Base-by-base conservation (phyloP, 2,329 filamentous ascomycete genomes). In the Epichloe brachyelytri region DNA sequence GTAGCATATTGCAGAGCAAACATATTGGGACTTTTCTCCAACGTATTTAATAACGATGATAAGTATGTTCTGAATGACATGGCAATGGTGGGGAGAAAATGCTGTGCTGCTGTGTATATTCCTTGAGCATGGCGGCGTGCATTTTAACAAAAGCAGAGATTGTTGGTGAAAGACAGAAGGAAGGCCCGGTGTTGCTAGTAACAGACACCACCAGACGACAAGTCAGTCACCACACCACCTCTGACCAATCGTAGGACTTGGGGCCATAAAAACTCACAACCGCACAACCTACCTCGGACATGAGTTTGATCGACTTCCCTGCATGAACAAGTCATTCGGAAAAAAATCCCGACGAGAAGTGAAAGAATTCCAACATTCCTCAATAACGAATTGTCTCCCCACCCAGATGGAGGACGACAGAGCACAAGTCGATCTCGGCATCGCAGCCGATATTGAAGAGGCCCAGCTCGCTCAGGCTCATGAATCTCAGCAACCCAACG, bases 331-430 rank as follows among this genome's bases (percentile, higher is more conserved):
- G 12, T 8, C 11, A n/a, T n/a, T n/a, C 40, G 11, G 3, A 5
- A n/a, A 19, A 41, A 26, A n/a, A 3, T 3, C 6, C 15, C 6
- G 37, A 39, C 6, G 10, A 39, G 4, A 19, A 41, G 7, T 12
- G 17, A 14, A 15, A 41, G 5, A 19, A 15, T 4, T 19, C 20
- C 17, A 12, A 22, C 3, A 12, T 20, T 5, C 10, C 40, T 12
- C 6, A 19, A 7, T 12, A 5, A 22, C 17, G 14, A 43, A 17
- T 22, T 12, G 6, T 34, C 26, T 33, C 12, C 12, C 6, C 30
- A 26, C 33, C 40, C 2, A 26, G 8, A 91, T 91, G 87, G 86
- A 91, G 64, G 81, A 86, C 59, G 86, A 91, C 63, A 73, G 86
- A 58, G 80, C 77, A 34, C 73, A 80, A 54, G 78, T 82, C 34